Evolutionary conservation across 169 alveolate species (phyloP).

Genomic region (Amoebophrya sp.): DNA sequence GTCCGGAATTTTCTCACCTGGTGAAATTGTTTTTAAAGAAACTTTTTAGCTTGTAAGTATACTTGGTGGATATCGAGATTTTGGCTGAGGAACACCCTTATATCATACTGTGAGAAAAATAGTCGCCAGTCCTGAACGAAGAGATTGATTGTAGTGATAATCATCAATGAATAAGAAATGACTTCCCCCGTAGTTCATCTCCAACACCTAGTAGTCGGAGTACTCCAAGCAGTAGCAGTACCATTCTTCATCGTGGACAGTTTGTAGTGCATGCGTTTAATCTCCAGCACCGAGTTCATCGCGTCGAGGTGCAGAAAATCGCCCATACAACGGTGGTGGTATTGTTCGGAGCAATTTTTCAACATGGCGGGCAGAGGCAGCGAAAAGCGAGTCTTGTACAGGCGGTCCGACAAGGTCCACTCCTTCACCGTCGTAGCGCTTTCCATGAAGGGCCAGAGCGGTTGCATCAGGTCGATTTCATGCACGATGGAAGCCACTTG

Average conservation of each 20-base stretch:
- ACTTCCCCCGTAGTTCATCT: neutral
- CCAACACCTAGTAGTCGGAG: neutral
- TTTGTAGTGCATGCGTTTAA: neutral
- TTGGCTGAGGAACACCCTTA: too few species aligned
- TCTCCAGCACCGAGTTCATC: neutral
- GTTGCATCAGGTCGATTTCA: neutral
- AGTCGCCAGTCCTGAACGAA: too few species aligned
- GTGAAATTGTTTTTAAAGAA: neutral
- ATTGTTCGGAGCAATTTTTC: neutral
- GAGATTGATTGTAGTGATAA: neutral
- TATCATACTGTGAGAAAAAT: too few species aligned
- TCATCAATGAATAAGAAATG: neutral
- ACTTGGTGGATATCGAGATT: neutral
- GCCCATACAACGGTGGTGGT: neutral
- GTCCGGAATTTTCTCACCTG: neutral
- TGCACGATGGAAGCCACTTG: neutral
- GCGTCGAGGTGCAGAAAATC: neutral
- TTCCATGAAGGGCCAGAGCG: neutral
- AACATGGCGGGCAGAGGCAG: neutral
- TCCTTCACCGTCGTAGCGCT: neutral
- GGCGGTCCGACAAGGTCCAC: neutral
- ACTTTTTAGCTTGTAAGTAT: neutral
- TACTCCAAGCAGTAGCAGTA: neutral
- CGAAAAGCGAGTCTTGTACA: neutral
- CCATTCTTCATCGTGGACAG: neutral